Evolutionary conservation across 257 asterid species (phyloP).

Genomic region (Datura wrightii): DNA sequence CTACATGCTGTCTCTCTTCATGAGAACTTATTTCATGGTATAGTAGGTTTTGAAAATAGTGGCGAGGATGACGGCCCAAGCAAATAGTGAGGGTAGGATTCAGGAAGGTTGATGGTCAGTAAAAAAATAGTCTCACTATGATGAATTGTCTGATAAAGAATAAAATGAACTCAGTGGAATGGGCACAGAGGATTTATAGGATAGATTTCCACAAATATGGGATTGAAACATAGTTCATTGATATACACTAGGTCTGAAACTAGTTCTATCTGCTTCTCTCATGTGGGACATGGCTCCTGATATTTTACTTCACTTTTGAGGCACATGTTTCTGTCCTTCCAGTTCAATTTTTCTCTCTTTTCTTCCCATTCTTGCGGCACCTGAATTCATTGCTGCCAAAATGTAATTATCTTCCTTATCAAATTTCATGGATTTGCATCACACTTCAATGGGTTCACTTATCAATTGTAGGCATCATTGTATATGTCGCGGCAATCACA

Average conservation of each 20-base stretch:
- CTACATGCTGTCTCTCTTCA: neutral
- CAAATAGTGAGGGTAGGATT: neutral
- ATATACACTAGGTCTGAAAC: neutral
- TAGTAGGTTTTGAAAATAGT: neutral
- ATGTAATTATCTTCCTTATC: neutral
- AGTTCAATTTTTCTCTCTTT: neutral
- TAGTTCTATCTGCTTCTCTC: slow-evolving; percentile 1
- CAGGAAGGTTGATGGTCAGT: neutral
- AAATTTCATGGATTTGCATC: neutral
- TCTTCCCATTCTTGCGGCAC: slow-evolving; percentile 17
- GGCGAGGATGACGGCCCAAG: neutral
- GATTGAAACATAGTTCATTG: neutral
- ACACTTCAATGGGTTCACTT: neutral
- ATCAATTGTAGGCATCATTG: slow-evolving; percentile 71
- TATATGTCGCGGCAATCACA: slow-evolving; percentile 86
- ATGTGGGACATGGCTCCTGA: slow-evolving; percentile 20
- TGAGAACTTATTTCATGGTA: neutral
- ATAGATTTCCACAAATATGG: slow-evolving; percentile 4
- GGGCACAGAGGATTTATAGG: neutral
- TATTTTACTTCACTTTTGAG: neutral
- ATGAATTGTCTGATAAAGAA: slow-evolving; percentile 17
- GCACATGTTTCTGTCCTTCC: neutral
- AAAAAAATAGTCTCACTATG: neutral
- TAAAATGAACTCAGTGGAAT: neutral
- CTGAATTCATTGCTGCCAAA: neutral